Conservation (phyloP, 2,329 filamentous ascomycete species). For the Neofusicoccum parvum region DNA sequence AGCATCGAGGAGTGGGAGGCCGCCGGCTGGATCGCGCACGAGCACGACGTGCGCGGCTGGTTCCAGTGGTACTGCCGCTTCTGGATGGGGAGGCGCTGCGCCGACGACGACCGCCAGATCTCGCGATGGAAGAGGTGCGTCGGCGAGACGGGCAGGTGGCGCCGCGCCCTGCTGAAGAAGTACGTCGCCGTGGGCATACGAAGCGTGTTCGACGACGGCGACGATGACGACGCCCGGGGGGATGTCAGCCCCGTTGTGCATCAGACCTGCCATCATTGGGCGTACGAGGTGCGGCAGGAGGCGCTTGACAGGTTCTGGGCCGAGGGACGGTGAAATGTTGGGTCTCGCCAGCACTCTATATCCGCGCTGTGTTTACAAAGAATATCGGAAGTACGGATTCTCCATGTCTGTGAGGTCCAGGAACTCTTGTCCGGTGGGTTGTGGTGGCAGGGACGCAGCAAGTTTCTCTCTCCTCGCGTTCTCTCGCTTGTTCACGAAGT, state of each 20-base stretch:
- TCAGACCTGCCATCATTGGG: constrained; percentile 61
- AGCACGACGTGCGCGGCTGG: constrained; percentile 57
- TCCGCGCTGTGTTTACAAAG: neutral
- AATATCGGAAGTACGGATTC: neutral
- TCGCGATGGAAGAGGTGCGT: constrained; percentile 57
- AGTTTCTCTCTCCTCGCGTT: neutral
- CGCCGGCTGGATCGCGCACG: constrained; percentile 58
- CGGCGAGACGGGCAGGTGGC: constrained; percentile 55
- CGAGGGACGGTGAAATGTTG: constrained; percentile 13
- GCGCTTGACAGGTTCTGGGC: constrained; percentile 53
- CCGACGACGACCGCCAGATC: constrained; percentile 56
- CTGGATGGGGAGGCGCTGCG: constrained; percentile 53
- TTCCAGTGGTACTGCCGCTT: constrained; percentile 61
- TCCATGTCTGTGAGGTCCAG: neutral
- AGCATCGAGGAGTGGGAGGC: constrained; percentile 59
- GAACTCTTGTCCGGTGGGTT: neutral
- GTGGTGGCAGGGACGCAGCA: neutral
- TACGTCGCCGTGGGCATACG: constrained; percentile 52
- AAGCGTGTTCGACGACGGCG: constrained; percentile 51
- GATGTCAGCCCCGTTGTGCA: constrained; percentile 59
- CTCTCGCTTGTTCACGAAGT: neutral
- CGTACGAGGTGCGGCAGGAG: constrained; percentile 54
- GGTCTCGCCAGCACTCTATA: neutral
- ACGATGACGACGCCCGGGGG: constrained; percentile 39
- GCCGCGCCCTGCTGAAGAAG: constrained; percentile 54